These are phyloP conservation scores for Exophiala aquamarina DNA, from an alignment of 2,329 filamentous ascomycete species.

Conservation along the genomic window DNA sequence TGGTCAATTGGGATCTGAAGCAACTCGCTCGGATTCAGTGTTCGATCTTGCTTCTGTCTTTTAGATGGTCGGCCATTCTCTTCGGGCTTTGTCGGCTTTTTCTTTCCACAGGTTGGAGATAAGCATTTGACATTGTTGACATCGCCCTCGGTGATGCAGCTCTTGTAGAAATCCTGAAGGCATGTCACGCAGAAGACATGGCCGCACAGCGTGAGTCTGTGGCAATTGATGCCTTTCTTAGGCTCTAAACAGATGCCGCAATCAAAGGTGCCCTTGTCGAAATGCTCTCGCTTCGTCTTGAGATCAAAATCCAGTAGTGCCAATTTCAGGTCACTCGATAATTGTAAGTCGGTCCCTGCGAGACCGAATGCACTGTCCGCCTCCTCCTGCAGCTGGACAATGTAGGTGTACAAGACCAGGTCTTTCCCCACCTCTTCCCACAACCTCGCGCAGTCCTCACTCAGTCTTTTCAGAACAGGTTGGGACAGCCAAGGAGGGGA, in stretches of 20 bases:
- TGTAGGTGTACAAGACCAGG: conserved; percentile 59
- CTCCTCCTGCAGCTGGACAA: conserved; percentile 60
- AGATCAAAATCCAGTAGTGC: conserved; percentile 76
- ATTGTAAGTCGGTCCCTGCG: conserved; percentile 38
- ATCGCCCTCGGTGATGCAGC: conserved; percentile 82
- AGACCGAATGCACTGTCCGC: conserved; percentile 57
- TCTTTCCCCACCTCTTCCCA: conserved; percentile 63
- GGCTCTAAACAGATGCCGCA: conserved; percentile 89
- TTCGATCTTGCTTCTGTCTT: conserved; percentile 62
- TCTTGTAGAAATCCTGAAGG: conserved; percentile 84
- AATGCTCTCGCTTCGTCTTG: conserved; percentile 69
- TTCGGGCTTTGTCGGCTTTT: conserved; percentile 28
- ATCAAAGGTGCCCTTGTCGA: conserved; percentile 81
- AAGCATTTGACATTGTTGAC: conserved; percentile 77
- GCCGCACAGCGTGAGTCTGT: conserved; percentile 77
- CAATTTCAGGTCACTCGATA: conserved; percentile 59
- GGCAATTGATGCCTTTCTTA: conserved; percentile 80
- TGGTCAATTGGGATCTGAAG: conserved; percentile 71
- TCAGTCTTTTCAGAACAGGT: conserved; percentile 44
- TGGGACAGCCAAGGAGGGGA: conserved; percentile 54
- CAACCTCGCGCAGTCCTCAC: conserved; percentile 47
- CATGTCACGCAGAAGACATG: conserved; percentile 93
- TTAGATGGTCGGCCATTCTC: conserved; percentile 34
- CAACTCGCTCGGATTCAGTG: conserved; percentile 80
- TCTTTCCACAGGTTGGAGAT: conserved; percentile 73